These are phyloP conservation scores for Candida piceae DNA, from an alignment of 805 yeast species.

Conservation along the genomic window DNA sequence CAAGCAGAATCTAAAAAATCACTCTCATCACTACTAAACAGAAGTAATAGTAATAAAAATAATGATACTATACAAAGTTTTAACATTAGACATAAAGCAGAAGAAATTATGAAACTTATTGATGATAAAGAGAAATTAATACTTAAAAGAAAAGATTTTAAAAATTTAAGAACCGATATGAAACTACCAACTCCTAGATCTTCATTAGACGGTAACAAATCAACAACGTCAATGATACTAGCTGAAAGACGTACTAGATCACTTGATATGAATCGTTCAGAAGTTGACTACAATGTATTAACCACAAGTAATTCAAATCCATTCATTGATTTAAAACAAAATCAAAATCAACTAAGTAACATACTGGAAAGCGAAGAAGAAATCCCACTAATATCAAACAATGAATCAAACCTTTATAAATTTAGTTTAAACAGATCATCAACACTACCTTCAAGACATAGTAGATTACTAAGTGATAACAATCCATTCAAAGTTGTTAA, in stretches of 20 bases:
- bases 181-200: conserved; percentile 25
- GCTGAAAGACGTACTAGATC: conserved; percentile 16
- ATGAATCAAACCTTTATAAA: neutral
- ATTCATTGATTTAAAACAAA: neutral
- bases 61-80: conserved; percentile 21
- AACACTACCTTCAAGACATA: conserved; percentile 8
- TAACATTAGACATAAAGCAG: conserved; percentile 36
- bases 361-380: conserved; percentile 18
- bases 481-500: conserved; percentile 6
- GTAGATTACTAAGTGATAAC: conserved; percentile 3
- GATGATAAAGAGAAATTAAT: conserved; percentile 32
- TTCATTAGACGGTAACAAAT: conserved; percentile 17
- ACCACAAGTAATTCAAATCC: neutral
- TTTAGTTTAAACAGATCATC: conserved; percentile 4
- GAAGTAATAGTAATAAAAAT: conserved; percentile 11
- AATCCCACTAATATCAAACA: neutral
- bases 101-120: conserved; percentile 27
- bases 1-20: conserved; percentile 19
- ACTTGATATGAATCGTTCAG: conserved; percentile 26
- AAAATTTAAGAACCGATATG: conserved; percentile 38
- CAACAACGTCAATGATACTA: conserved; percentile 2
- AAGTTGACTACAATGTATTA: conserved; percentile 11
- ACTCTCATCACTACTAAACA: too few relatives aligned
- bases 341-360: conserved; percentile 11
- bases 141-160: conserved; percentile 38